Percentiles rank a stretch among this genome's conserved stretches.
phyloP scores from a whole-genome alignment of 805 yeast genomes.

The Tanozyma kutaoensis region DNA sequence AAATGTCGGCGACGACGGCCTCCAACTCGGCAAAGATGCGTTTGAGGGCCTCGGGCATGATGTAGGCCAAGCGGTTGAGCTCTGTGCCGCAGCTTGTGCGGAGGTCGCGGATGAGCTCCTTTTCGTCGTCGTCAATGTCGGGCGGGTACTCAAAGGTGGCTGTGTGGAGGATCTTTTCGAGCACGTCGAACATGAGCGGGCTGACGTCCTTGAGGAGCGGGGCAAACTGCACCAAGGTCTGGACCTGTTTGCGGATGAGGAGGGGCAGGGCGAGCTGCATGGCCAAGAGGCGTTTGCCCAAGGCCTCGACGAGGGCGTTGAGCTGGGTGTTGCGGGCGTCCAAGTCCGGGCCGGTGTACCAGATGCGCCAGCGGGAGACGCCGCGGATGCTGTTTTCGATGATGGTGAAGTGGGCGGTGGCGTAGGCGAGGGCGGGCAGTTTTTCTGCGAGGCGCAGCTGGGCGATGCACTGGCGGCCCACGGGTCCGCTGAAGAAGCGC shows the following conservation, averaged over 20 bases:
- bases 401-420: conserved; percentile 70
- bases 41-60: conserved; percentile 86
- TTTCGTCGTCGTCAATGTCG: conserved; percentile 52
- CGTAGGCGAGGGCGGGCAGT: conserved; percentile 58
- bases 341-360: conserved; percentile 56
- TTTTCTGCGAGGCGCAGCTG: conserved; percentile 40
- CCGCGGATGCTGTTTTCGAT: conserved; percentile 89
- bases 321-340: conserved; percentile 39
- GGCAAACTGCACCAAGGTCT: conserved; percentile 87
- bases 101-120: conserved; percentile 74
- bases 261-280: conserved; percentile 72
- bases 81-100: conserved; percentile 92
- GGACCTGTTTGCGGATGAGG: conserved; percentile 72
- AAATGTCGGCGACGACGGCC: conserved; percentile 58
- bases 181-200: conserved; percentile 62
- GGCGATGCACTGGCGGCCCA: conserved; percentile 53
- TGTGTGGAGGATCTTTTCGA: conserved; percentile 74
- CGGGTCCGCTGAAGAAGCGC: conserved; percentile 52
- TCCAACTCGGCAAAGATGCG: conserved; percentile 75
- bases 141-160: conserved; percentile 75
- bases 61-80: conserved; percentile 80
- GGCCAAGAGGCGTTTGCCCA: conserved; percentile 64
- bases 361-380: conserved; percentile 86
- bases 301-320: conserved; percentile 43
- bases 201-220: conserved; percentile 74